Conservation (phyloP, 1,139 yeast species). For the Blastobotrys ciferrii region DNA sequence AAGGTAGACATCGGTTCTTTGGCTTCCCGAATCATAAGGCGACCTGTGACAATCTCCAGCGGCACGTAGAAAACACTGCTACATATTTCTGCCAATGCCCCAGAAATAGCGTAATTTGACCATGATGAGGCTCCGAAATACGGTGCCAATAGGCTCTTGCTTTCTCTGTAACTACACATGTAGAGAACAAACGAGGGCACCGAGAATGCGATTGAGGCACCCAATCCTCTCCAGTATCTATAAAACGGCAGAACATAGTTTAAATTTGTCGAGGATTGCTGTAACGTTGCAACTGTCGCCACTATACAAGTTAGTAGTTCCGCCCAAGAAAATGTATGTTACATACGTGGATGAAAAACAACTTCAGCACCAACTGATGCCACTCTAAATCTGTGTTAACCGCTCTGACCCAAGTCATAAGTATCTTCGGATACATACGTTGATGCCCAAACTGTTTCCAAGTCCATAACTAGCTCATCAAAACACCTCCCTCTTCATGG, state of each 20-base stretch:
- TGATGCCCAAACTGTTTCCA: background rate
- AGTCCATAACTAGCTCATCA: background rate
- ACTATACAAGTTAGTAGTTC: slow-evolving; percentile 18
- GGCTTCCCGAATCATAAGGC: slow-evolving; percentile 35
- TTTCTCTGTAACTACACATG: slow-evolving; percentile 38
- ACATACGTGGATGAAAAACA: slow-evolving; percentile 37
- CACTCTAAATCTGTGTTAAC: slow-evolving; percentile 22
- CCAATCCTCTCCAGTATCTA: slow-evolving; percentile 40
- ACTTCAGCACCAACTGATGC: slow-evolving; percentile 37
- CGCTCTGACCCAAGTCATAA: too few relatives aligned
- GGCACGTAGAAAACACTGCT: slow-evolving; percentile 41
- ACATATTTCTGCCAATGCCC: slow-evolving; percentile 38
- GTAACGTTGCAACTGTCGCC: slow-evolving; percentile 37
- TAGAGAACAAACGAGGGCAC: slow-evolving; percentile 42
- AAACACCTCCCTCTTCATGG: background rate
- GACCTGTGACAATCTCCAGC: slow-evolving; percentile 43
- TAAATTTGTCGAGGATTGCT: slow-evolving; percentile 36
- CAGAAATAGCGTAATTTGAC: slow-evolving; percentile 16
- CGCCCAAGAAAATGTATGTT: background rate
- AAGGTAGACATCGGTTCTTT: slow-evolving; percentile 18
- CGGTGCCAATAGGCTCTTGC: slow-evolving; percentile 35
- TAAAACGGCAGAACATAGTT: slow-evolving; percentile 32
- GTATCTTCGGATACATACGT: background rate
- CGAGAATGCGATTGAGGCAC: slow-evolving; percentile 35
- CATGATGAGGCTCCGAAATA: slow-evolving; percentile 33